Conservation (phyloP, 1,284 basidiomycete genomes). For the Psilocybe mexicana region DNA sequence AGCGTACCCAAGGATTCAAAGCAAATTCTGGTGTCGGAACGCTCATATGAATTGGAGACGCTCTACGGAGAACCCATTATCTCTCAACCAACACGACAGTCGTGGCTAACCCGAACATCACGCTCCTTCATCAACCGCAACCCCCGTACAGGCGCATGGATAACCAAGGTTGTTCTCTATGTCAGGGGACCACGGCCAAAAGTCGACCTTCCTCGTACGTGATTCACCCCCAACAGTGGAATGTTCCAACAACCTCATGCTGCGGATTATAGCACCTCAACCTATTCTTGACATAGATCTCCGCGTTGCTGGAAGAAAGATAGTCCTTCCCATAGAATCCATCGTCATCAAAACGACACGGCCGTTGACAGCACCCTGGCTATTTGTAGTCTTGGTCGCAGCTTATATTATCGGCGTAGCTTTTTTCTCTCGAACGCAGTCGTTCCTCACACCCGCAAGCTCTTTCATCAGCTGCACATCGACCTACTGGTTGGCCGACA, state of each 20-base stretch:
- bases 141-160: constrained; percentile 23
- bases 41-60: constrained; percentile 24
- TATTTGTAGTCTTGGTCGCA: constrained; percentile 55
- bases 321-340: constrained; percentile 55
- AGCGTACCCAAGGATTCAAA: constrained; percentile 12
- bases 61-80: constrained; percentile 18
- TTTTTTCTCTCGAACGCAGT: constrained; percentile 73
- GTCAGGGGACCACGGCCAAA: constrained; percentile 63
- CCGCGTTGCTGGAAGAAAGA: constrained; percentile 34
- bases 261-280: constrained; percentile 43
- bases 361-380: constrained; percentile 49
- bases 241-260: constrained; percentile 8
- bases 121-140: constrained; percentile 18
- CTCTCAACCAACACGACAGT: constrained; percentile 10
- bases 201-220: constrained; percentile 55
- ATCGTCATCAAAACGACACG: constrained; percentile 49
- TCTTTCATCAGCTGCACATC: constrained; percentile 70
- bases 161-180: constrained; percentile 37
- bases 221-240: neutral
- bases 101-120: constrained; percentile 21
- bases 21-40: constrained; percentile 14
- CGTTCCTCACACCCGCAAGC: constrained; percentile 62
- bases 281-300: constrained; percentile 57
- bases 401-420: constrained; percentile 74
- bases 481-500: constrained; percentile 68